Evolutionary conservation across 805 yeast genomes (phyloP).

Genomic region (Wilhelminamyces savonicus): DNA sequence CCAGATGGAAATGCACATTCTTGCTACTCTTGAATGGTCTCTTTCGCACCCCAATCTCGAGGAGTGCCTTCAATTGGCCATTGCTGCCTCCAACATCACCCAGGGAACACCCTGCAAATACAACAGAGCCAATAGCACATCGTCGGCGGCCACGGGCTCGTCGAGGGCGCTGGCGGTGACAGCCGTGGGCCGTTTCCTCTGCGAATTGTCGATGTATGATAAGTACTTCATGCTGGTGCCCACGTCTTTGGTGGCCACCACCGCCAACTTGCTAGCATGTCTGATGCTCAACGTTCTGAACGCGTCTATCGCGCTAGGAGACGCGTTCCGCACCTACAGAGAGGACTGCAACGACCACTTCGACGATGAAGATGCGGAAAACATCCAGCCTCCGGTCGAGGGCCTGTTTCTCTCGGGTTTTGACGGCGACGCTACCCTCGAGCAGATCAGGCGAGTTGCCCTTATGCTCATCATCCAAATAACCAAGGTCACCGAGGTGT

Average conservation of each 20-base stretch:
- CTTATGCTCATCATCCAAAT: constrained; percentile 39
- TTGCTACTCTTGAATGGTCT: constrained; percentile 38
- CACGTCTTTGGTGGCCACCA: constrained; percentile 40
- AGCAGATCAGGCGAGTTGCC: constrained; percentile 35
- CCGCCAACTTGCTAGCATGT: constrained; percentile 49
- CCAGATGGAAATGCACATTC: constrained; percentile 41
- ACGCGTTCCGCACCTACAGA: constrained; percentile 8
- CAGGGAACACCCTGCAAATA: constrained; percentile 20
- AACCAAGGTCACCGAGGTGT: constrained; percentile 43
- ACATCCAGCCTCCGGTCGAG: constrained; percentile 30
- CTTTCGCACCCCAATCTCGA: constrained; percentile 45
- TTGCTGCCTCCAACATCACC: constrained; percentile 14
- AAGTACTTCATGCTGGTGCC: constrained; percentile 41
- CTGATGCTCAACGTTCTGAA: constrained; percentile 44
- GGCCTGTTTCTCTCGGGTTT: constrained; percentile 48
- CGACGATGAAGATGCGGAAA: constrained; percentile 31
- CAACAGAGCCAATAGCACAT: constrained; percentile 7
- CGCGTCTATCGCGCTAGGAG: constrained; percentile 31
- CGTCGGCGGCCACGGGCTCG: constrained; percentile 4
- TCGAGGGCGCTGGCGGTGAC: constrained; percentile 45
- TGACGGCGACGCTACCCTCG: constrained; percentile 31
- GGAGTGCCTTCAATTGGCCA: constrained; percentile 43
- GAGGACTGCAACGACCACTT: constrained; percentile 7
- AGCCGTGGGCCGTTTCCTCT: constrained; percentile 48
- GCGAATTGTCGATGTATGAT: constrained; percentile 49